Conservation (phyloP, 1,284 basidiomycete genomes). For the Marasmius sp. region DNA sequence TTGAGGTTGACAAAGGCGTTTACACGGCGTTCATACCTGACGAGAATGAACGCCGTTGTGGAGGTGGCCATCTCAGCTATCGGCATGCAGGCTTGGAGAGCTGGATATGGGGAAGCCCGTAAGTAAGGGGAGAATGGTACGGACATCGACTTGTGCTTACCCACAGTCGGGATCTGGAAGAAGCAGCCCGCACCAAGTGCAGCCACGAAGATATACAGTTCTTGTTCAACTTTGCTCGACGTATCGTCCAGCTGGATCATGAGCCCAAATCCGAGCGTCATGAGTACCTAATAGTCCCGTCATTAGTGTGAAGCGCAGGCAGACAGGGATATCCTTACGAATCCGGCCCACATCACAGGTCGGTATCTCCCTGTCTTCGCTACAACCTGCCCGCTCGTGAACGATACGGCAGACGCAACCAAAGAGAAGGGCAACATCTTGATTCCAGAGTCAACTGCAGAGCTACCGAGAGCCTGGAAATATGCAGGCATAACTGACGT, state of each 20-base stretch:
- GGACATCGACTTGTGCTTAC: neutral
- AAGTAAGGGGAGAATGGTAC: neutral
- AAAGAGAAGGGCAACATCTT: constrained; percentile 45
- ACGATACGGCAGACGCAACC: constrained; percentile 30
- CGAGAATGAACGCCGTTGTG: constrained; percentile 32
- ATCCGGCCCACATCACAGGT: constrained; percentile 32
- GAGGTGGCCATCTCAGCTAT: constrained; percentile 44
- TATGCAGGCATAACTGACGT: constrained; percentile 31
- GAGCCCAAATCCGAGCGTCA: constrained; percentile 23
- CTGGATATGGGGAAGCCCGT: constrained; percentile 23
- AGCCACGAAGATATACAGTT: constrained; percentile 32
- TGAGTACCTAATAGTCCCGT: constrained; percentile 29
- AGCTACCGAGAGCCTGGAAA: constrained; percentile 45
- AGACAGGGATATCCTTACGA: constrained; percentile 10
- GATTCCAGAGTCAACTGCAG: constrained; percentile 43
- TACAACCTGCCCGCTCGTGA: constrained; percentile 36
- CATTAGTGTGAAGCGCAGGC: neutral
- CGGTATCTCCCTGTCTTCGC: constrained; percentile 34
- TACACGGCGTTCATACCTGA: constrained; percentile 25
- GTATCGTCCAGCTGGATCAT: constrained; percentile 32
- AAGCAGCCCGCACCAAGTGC: constrained; percentile 35
- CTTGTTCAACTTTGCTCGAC: constrained; percentile 30
- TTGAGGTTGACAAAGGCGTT: neutral
- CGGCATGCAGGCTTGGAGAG: constrained; percentile 48
- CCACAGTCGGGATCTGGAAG: constrained; percentile 31